Base-by-base conservation (phyloP, 2,329 filamentous ascomycete genomes). In the Didymella lethalis region DNA sequence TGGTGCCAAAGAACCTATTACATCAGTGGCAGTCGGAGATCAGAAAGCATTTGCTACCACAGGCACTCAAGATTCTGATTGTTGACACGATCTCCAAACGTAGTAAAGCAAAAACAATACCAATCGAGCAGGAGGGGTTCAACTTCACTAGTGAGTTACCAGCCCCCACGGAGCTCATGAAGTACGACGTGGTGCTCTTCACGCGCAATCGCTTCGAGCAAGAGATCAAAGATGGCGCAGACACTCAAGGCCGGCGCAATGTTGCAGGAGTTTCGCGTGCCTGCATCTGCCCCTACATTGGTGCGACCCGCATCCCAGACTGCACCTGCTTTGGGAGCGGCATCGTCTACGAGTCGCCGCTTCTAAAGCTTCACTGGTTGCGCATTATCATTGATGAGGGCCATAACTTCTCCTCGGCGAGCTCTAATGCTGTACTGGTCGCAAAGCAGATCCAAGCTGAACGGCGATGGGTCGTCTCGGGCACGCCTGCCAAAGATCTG, bases 381-480 rank as follows among this genome's bases (percentile, higher is more conserved):
- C 85, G 94, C 1, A 88, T 96, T 46, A 93, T 98, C 45, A 90
- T 96, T 18, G 94, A 98, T 64, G 94, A 97, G 81, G 94, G 94
- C 0, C 93, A 97, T 73, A 90, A 86, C 59, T 88, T 97, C 58
- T 91, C 92, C 0, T 89, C 90, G 36, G 85, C 85, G 0, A 84
- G 78, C 2, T 92, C 87, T 1, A 84, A 81, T 45, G 84, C 86
- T 31, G 81, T 85, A 5, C 73, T 82, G 16, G 80, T 88, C 8
- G 78, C 86, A 5, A 83, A 82, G 49, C 80, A 88, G 25, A 74
- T 83, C 4, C 76, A 72, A 36, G 80, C 92, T 16, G 88, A 92
- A 46, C 86, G 91, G 18, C 86, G 90, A 10, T 97, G 94, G 94
- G 87, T 96, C 4, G 90, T 97, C 0, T 96, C 91, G 0, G 94